Percentiles rank a stretch among this genome's conserved stretches.
These are phyloP conservation scores for Alternaria angustiovoidea DNA, from an alignment of 2,329 filamentous ascomycete species.

Conservation along the genomic window DNA sequence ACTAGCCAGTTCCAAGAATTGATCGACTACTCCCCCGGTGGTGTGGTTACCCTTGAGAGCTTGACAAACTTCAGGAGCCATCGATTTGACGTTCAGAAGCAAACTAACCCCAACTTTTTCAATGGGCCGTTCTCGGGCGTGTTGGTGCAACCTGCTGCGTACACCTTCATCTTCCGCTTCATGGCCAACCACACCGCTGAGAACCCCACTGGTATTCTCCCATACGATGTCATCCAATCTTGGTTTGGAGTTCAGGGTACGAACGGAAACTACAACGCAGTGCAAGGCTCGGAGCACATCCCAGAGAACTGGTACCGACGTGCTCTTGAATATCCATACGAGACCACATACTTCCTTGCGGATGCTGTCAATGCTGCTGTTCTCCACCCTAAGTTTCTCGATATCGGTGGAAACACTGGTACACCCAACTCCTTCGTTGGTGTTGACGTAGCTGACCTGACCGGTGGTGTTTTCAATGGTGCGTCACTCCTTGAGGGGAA, in stretches of 20 bases:
- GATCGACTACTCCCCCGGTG: slow-evolving; percentile 31
- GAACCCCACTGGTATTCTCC: slow-evolving; percentile 23
- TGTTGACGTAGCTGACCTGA: slow-evolving; percentile 26
- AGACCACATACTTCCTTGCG: slow-evolving; percentile 29
- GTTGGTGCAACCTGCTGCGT: slow-evolving; percentile 36
- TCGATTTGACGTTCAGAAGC: slow-evolving; percentile 29
- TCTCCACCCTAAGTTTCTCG: slow-evolving; percentile 34
- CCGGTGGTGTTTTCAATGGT: slow-evolving; percentile 27
- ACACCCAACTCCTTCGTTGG: slow-evolving; percentile 33
- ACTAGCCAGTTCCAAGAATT: slow-evolving; percentile 31
- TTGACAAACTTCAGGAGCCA: slow-evolving; percentile 29
- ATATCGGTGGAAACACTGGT: slow-evolving; percentile 35
- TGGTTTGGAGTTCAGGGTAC: slow-evolving; percentile 33
- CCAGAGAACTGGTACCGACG: slow-evolving; percentile 35
- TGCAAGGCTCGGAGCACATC: slow-evolving; percentile 29
- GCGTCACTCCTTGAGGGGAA: slow-evolving; percentile 26
- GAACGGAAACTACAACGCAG: slow-evolving; percentile 25
- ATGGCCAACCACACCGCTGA: slow-evolving; percentile 37
- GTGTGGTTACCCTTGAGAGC: slow-evolving; percentile 30
- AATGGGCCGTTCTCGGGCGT: slow-evolving; percentile 34
- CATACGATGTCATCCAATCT: slow-evolving; percentile 28
- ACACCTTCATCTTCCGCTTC: slow-evolving; percentile 38
- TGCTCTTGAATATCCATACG: slow-evolving; percentile 32
- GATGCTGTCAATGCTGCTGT: slow-evolving; percentile 27
- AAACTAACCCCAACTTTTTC: slow-evolving; percentile 32